A percentile compares a stretch with the other conserved stretches of the same genome.
Evolutionary conservation across 2,329 filamentous ascomycete genomes (phyloP).

Genomic region (Cadophora gregata): DNA sequence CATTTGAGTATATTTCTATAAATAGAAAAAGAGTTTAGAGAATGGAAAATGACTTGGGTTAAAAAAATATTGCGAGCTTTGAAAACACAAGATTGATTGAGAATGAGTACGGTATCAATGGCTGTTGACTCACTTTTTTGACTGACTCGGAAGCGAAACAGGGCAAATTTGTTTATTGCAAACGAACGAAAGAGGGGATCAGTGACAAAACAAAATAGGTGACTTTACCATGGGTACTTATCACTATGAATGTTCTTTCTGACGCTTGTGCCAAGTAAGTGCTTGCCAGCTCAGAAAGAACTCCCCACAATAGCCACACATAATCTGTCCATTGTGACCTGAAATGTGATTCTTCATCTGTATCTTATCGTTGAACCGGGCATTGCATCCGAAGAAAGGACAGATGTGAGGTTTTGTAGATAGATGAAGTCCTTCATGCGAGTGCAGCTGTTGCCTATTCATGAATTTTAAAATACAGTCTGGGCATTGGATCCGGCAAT

Average conservation of each 20-base stretch:
- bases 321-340: not conserved
- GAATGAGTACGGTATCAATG: no score
- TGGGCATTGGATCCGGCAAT: not conserved
- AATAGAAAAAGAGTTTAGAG: no score
- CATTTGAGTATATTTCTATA: no score
- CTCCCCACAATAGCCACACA: not conserved
- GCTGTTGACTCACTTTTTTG: no score
- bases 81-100: no score
- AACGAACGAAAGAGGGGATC: no score
- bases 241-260: not conserved
- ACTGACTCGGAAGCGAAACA: no score
- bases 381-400: not conserved
- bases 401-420: not conserved
- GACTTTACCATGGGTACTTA: not conserved
- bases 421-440: not conserved
- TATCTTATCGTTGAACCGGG: not conserved
- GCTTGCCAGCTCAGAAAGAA: not conserved
- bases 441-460: not conserved
- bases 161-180: no score
- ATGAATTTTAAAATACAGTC: not conserved
- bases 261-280: not conserved
- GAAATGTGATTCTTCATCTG: not conserved
- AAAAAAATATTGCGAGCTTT: no score
- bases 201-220: not conserved
- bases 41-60: no score